phyloP scores from a whole-genome alignment of 805 yeast genomes.

The Wickerhamiella spandovensis region DNA sequence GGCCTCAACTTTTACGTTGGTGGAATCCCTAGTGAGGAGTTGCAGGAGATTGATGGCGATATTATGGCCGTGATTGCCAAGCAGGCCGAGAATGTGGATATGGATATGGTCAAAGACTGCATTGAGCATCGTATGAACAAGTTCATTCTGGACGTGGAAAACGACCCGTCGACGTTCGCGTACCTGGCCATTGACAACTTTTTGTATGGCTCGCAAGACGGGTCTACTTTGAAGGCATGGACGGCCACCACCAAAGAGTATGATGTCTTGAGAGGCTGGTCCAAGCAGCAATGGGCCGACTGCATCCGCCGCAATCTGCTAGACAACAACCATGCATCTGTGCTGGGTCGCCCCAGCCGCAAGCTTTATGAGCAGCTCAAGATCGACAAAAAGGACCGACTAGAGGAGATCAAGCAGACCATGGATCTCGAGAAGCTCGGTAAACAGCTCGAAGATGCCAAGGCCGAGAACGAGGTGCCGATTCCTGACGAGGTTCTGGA shows the following conservation, averaged over 20 bases:
- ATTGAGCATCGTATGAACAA: conserved; percentile 52
- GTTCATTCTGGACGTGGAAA: conserved; percentile 29
- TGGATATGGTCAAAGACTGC: conserved; percentile 52
- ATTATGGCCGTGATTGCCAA: conserved; percentile 37
- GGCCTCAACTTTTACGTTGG: conserved; percentile 42
- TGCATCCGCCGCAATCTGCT: conserved; percentile 42
- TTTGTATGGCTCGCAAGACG: conserved; percentile 57
- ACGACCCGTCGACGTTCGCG: conserved; percentile 46
- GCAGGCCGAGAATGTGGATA: conserved; percentile 39
- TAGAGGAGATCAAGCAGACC: conserved; percentile 35
- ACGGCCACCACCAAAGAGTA: conserved; percentile 45
- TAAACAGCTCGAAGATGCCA: conserved; percentile 45
- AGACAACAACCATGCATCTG: conserved; percentile 47
- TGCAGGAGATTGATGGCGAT: conserved; percentile 40
- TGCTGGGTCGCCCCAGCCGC: conserved; percentile 62
- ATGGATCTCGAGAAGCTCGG: conserved; percentile 44
- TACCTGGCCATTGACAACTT: conserved; percentile 65
- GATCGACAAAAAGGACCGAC: conserved; percentile 34
- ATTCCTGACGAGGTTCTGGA: conserved; percentile 58
- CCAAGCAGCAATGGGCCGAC: conserved; percentile 50
- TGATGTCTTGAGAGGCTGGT: conserved; percentile 48
- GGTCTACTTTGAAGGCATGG: conserved; percentile 44
- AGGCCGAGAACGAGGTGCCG: conserved; percentile 51
- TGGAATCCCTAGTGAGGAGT: conserved; percentile 63
- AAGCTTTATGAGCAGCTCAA: conserved; percentile 41